Evolutionary conservation across 352 stramenopile species (phyloP).

Genomic region (Phytopythium boreale): DNA sequence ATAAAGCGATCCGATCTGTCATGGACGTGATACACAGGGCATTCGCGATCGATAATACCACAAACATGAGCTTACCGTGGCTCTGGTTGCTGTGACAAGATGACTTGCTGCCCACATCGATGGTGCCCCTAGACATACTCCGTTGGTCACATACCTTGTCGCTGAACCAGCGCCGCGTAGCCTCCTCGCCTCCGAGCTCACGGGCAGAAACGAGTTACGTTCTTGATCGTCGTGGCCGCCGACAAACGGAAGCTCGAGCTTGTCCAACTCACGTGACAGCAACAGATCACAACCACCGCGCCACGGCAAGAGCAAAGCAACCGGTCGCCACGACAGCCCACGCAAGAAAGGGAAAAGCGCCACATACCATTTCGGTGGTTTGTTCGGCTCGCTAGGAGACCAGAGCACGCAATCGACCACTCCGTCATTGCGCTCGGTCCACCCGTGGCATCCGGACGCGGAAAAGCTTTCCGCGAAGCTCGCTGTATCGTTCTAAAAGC

Average conservation of each 20-base stretch:
- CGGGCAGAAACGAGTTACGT: no score
- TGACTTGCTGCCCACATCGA: no score
- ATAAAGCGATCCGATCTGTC: neutral
- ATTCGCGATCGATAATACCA: no score
- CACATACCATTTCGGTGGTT: neutral
- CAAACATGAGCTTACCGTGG: no score
- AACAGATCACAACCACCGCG: neutral
- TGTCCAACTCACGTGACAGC: neutral
- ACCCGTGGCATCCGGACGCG: neutral
- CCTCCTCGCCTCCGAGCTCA: no score
- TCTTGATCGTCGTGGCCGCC: no score
- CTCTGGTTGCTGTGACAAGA: no score
- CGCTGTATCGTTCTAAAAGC: neutral
- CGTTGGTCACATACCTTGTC: neutral
- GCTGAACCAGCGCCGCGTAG: no score
- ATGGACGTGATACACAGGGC: no score
- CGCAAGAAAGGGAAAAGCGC: neutral
- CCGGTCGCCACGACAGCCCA: neutral
- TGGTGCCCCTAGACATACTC: no score
- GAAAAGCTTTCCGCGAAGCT: neutral
- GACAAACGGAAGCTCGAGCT: neutral
- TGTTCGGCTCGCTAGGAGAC: neutral
- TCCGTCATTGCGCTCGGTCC: neutral
- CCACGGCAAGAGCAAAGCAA: neutral
- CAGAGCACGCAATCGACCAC: neutral